Conservation (phyloP, 2,329 filamentous ascomycete species). For the Fusarium tricinctum region DNA sequence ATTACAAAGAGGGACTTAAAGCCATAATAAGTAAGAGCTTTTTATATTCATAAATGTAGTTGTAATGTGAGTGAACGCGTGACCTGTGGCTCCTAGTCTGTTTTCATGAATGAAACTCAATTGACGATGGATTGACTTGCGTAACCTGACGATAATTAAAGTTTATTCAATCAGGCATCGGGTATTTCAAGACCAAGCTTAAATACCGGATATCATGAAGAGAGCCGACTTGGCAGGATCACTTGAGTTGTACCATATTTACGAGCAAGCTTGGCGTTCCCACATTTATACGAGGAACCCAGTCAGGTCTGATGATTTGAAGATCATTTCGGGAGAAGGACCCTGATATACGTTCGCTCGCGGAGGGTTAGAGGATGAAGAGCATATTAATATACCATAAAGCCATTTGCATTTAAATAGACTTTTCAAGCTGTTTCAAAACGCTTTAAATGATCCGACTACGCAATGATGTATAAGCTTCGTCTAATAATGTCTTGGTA, state of each 20-base stretch:
- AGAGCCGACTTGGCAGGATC: conserved; percentile 26
- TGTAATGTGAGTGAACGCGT: too few relatives aligned
- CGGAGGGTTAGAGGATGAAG: too few relatives aligned
- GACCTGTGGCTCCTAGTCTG: too few relatives aligned
- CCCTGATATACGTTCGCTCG: too few relatives aligned
- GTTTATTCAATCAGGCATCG: background rate
- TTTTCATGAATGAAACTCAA: too few relatives aligned
- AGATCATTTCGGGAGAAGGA: too few relatives aligned
- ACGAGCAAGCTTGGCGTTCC: conserved; percentile 21
- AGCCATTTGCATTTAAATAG: too few relatives aligned
- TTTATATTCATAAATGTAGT: too few relatives aligned
- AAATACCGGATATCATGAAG: conserved; percentile 24
- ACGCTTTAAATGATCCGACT: background rate
- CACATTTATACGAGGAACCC: conserved; percentile 30
- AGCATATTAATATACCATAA: too few relatives aligned
- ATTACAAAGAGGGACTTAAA: too few relatives aligned
- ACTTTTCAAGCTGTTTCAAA: too few relatives aligned
- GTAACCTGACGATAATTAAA: background rate
- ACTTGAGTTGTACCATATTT: background rate
- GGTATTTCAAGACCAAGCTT: background rate
- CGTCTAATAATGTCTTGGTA: background rate
- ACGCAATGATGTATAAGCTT: background rate
- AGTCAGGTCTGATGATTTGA: conserved; percentile 3
- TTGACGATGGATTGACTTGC: background rate
- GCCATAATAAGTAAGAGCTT: too few relatives aligned